Conservation (phyloP, 352 stramenopile species). For the Pythium pyrilobum region DNA sequence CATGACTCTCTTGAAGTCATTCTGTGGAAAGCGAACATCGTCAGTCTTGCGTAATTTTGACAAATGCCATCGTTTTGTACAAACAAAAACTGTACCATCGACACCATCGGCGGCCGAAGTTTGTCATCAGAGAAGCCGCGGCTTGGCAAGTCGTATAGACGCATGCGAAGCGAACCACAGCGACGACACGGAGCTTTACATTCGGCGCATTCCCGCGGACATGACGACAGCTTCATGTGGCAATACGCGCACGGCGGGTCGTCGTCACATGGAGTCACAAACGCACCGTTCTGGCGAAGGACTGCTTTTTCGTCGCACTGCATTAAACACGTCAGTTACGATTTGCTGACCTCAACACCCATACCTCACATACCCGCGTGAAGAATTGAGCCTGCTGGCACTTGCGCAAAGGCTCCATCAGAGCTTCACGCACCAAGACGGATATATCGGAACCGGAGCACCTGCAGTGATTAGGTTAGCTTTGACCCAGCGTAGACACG, state of each 20-base stretch:
- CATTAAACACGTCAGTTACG: neutral
- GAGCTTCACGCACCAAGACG: conserved; percentile 94
- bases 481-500: neutral
- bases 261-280: conserved; percentile 77
- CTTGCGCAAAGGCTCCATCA: conserved; percentile 96
- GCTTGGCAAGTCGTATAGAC: conserved; percentile 78
- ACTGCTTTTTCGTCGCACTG: conserved; percentile 79
- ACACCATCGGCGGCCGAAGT: conserved; percentile 79
- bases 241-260: conserved; percentile 84
- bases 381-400: conserved; percentile 97
- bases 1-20: conserved; percentile 96
- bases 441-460: conserved; percentile 97
- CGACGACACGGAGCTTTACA: conserved; percentile 67
- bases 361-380: conserved; percentile 36
- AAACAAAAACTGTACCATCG: conserved; percentile 52
- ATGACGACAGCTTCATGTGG: conserved; percentile 87
- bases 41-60: too few species aligned
- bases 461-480: conserved; percentile 19
- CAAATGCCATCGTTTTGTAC: too few species aligned
- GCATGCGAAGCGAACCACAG: conserved; percentile 78
- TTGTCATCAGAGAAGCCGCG: conserved; percentile 83
- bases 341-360: neutral
- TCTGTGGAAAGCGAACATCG: conserved; percentile 25
- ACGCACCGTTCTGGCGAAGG: conserved; percentile 51
- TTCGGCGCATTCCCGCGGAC: conserved; percentile 48